Conservation (phyloP, 2,329 filamentous ascomycete genomes). For the Fusarium torulosum region DNA sequence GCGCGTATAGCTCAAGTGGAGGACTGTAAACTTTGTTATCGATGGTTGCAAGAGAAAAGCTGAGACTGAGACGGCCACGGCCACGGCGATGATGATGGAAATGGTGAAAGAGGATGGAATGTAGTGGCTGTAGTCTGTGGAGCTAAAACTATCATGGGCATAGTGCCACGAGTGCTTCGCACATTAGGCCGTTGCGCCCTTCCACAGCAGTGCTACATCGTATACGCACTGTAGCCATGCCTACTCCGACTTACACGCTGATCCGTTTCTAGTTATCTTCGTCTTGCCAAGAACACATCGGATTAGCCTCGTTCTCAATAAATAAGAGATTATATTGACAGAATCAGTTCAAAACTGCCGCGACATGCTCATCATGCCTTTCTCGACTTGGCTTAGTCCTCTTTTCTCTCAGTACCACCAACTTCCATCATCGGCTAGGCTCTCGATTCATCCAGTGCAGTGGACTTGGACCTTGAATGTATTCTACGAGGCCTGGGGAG, state of each 20-base stretch:
- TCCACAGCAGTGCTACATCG: accelerated
- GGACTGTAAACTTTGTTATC: conserved; percentile 4
- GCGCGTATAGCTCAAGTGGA: not conserved
- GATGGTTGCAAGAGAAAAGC: conserved; percentile 9
- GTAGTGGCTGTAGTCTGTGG: conserved; percentile 17
- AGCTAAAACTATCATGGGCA: not conserved
- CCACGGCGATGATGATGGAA: conserved; percentile 10
- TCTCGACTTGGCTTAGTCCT: conserved; percentile 15
- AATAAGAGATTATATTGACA: not conserved
- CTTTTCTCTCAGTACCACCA: conserved; percentile 4
- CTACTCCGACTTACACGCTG: conserved; percentile 18
- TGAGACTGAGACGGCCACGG: not conserved
- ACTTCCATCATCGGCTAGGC: conserved; percentile 8
- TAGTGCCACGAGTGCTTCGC: not conserved
- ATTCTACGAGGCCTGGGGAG: not conserved
- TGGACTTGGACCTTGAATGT: not conserved
- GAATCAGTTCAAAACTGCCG: not conserved
- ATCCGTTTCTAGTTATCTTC: conserved; percentile 15
- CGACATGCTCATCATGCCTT: conserved; percentile 5
- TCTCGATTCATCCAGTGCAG: not conserved
- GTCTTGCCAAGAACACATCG: conserved; percentile 12
- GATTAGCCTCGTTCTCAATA: conserved; percentile 15
- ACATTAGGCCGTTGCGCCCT: accelerated
- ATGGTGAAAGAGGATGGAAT: conserved; percentile 30
- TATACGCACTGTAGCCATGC: not conserved